Conservation (phyloP, 2,329 filamentous ascomycete genomes). For the Aspergillus brunneoviolaceus region DNA sequence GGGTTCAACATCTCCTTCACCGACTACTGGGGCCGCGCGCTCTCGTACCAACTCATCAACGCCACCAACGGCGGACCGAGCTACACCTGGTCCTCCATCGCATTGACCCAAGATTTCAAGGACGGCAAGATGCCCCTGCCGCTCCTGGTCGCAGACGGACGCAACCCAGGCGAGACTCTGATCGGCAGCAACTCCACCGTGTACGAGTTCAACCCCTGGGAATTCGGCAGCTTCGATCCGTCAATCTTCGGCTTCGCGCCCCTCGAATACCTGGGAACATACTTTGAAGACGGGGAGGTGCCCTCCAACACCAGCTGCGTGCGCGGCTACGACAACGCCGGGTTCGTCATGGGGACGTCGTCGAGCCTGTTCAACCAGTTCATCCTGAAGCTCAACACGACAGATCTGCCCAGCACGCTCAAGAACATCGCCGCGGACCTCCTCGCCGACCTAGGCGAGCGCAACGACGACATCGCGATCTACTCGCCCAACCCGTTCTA, state of each 20-base stretch:
- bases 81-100: slow-evolving; percentile 82
- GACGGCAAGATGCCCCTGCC: slow-evolving; percentile 68
- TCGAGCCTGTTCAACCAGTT: slow-evolving; percentile 81
- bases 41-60: slow-evolving; percentile 84
- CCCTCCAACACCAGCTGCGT: slow-evolving; percentile 62
- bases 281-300: slow-evolving; percentile 65
- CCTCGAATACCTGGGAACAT: slow-evolving; percentile 68
- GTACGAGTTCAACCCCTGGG: slow-evolving; percentile 76
- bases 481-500: slow-evolving; percentile 77
- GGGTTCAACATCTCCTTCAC: slow-evolving; percentile 71
- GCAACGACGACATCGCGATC: slow-evolving; percentile 70
- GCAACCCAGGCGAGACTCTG: slow-evolving; percentile 60
- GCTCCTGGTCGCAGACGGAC: slow-evolving; percentile 68
- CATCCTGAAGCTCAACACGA: slow-evolving; percentile 63
- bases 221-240: slow-evolving; percentile 75
- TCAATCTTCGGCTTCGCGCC: slow-evolving; percentile 71
- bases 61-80: slow-evolving; percentile 69
- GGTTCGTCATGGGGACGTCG: slow-evolving; percentile 82
- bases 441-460: slow-evolving; percentile 55
- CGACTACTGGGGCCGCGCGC: slow-evolving; percentile 80
- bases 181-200: slow-evolving; percentile 71
- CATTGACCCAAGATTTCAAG: slow-evolving; percentile 60
- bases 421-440: slow-evolving; percentile 53
- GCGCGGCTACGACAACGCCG: slow-evolving; percentile 76
- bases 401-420: slow-evolving; percentile 52